Evolutionary conservation across 164 flowering plant species (phyloP), one percentile per base, ranked within the genome.

Genomic region (Vitis amurensis): DNA sequence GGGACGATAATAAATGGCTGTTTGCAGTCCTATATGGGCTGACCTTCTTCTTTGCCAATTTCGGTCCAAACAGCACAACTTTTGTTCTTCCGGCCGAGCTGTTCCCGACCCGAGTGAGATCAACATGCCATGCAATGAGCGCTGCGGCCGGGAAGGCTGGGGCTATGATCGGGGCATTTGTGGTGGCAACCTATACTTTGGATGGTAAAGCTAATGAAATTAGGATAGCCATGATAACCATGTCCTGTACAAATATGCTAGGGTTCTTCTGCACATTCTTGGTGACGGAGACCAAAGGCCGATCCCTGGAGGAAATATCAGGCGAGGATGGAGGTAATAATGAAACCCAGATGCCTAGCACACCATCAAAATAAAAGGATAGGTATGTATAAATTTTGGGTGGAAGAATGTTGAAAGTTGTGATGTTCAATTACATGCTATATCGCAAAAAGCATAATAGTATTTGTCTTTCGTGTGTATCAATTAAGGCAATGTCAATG

Each of bases 91-190:
- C 89, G 44, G 91, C 91, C 3, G 89, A 85, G 75, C 69, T 87
- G 53, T 85, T 87, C 69, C 89, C 87, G 11, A 79, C 89, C 9
- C 48, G 91, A 60, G 63, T 87, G 50, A 65, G 91, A 61, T 82
- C 91, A 11, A 87, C 91, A 0, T 87, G 89, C 44, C 91, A 87
- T 68, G 91, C 85, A 0, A 11, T 85, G 30, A 80, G 85, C 44
- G 89, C 89, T 0, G 89, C 89, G 0, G 55, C 87, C 0, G 91
- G 89, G 12, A 87, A 87, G 79, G 89, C 85, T 0, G 91, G 91
- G 17, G 91, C 91, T 10, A 67, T 85, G 69, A 29, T 87, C 3
- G 87, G 77, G 1, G 23, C 60, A 9, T 57, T 57, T 17, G 60
- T 15, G n/a, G 60, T 57, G 23, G 17, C 15, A 9, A 13, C 60